A percentile compares a stretch with the other conserved stretches of the same genome.
These are phyloP conservation scores for Calocybe gangraenosa DNA, from an alignment of 768 basidiomycete species.

Conservation along the genomic window DNA sequence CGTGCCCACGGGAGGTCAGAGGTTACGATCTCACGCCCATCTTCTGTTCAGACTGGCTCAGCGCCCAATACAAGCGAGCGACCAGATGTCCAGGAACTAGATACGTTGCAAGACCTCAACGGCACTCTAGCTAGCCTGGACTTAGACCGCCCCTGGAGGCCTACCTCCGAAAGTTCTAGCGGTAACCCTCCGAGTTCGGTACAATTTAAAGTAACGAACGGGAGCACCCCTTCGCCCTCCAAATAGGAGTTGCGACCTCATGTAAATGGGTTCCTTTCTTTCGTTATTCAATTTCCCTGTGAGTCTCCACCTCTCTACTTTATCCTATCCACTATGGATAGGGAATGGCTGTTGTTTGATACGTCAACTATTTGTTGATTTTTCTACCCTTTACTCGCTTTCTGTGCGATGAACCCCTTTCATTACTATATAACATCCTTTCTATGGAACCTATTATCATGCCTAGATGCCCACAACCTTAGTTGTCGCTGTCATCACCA, in stretches of 20 bases:
- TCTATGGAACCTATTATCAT: conserved; percentile 11
- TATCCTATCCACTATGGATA: conserved; percentile 5
- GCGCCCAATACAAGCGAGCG: neutral
- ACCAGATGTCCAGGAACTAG: conserved; percentile 34
- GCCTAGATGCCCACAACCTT: conserved; percentile 4
- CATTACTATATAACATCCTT: conserved; percentile 11
- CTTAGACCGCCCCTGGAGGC: conserved; percentile 42
- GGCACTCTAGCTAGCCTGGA: conserved; percentile 74
- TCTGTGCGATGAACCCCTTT: conserved; percentile 4
- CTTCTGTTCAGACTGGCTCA: conserved; percentile 39
- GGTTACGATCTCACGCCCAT: conserved; percentile 47
- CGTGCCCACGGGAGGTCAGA: conserved; percentile 41
- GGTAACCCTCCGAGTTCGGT: conserved; percentile 10
- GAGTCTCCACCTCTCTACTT: conserved; percentile 6
- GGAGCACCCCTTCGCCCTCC: conserved; percentile 18
- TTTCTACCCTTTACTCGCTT: neutral
- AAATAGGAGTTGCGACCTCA: conserved; percentile 2
- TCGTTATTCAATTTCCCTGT: conserved; percentile 9
- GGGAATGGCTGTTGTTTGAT: too few relatives aligned
- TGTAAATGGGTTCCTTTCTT: conserved; percentile 1
- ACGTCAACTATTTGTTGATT: too few relatives aligned
- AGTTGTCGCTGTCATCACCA: conserved; percentile 8
- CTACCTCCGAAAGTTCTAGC: conserved; percentile 15
- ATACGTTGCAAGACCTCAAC: conserved; percentile 65
- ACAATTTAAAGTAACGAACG: conserved; percentile 11